phyloP scores from a whole-genome alignment of 371 early-diverging fungal species.

The Dichotomocladium elegans region DNA sequence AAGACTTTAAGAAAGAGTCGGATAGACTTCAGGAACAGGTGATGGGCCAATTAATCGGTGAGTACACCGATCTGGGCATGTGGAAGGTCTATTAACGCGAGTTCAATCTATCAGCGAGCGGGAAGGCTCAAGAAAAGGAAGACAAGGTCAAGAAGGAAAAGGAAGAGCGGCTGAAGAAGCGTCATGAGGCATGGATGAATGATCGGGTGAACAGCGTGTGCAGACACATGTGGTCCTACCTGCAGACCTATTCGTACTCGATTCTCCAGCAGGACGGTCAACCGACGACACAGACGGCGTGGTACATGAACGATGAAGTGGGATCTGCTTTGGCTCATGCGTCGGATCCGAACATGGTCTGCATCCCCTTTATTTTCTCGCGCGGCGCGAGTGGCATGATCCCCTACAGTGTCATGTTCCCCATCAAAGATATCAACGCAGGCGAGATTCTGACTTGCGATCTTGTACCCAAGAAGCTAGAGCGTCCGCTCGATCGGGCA shows the following conservation, averaged over 20 bases:
- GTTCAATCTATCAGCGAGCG: conserved; percentile 20
- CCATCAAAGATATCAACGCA: conserved; percentile 47
- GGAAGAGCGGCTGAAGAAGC: conserved; percentile 22
- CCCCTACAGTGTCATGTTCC: conserved; percentile 59
- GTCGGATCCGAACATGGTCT: conserved; percentile 47
- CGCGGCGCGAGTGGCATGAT: conserved; percentile 49
- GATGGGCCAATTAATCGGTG: conserved; percentile 32
- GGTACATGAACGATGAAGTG: conserved; percentile 46
- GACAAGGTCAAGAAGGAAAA: conserved; percentile 32
- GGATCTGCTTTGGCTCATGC: conserved; percentile 59
- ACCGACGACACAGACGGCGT: conserved; percentile 52
- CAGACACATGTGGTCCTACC: conserved; percentile 52
- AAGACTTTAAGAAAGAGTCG: conserved; percentile 33
- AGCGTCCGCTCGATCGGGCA: conserved; percentile 33
- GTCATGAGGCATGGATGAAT: conserved; percentile 21
- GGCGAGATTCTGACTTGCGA: conserved; percentile 50
- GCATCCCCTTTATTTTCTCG: conserved; percentile 58
- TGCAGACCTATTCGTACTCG: conserved; percentile 55
- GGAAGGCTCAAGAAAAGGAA: conserved; percentile 44
- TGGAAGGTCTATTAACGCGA: not conserved
- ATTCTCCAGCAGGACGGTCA: conserved; percentile 52
- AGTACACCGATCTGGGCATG: too few relatives aligned
- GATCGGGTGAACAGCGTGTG: conserved; percentile 24
- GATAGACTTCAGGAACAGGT: conserved; percentile 43
- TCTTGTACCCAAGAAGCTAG: conserved; percentile 41